These are phyloP conservation scores for Mangifera indica DNA, from an alignment of 345 rosid species.

Conservation along the genomic window DNA sequence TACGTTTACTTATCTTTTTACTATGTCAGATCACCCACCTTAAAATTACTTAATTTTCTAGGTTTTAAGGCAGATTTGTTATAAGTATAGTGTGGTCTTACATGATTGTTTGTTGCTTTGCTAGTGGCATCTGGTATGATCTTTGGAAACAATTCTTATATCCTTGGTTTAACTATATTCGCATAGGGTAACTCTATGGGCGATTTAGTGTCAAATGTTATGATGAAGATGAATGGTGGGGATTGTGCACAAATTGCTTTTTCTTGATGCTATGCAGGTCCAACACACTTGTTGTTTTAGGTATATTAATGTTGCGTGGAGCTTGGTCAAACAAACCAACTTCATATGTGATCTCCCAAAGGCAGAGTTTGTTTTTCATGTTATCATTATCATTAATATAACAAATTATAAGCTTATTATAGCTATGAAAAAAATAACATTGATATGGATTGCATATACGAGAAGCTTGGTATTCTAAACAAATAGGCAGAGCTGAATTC, in stretches of 20 bases:
- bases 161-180: slow-evolving; percentile 81
- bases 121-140: slow-evolving; percentile 69
- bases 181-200: slow-evolving; percentile 99
- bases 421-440: too few relatives aligned
- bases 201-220: slow-evolving; percentile 77
- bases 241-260: slow-evolving; percentile 78
- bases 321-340: slow-evolving; percentile 65
- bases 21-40: slow-evolving; percentile 64
- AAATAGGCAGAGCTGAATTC: too few relatives aligned
- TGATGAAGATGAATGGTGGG: slow-evolving; percentile 70
- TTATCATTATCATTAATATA: too few relatives aligned
- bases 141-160: slow-evolving; percentile 69
- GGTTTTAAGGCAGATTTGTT: slow-evolving; percentile 79
- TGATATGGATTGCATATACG: too few relatives aligned
- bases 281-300: slow-evolving; percentile 79
- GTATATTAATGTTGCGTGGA: slow-evolving; percentile 66
- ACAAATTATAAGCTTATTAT: too few relatives aligned
- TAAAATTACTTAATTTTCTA: slow-evolving; percentile 58
- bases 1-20: slow-evolving; percentile 48
- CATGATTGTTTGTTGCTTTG: slow-evolving; percentile 84
- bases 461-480: too few relatives aligned
- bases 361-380: slow-evolving; percentile 56
- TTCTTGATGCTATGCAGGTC: slow-evolving; percentile 95
- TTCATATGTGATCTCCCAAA: slow-evolving; percentile 50
- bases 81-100: slow-evolving; percentile 95